A percentile compares a stretch with the other conserved stretches of the same genome.
Conservation (phyloP, 495 filamentous ascomycete genomes). For the Hypoxylon lenormandii region DNA sequence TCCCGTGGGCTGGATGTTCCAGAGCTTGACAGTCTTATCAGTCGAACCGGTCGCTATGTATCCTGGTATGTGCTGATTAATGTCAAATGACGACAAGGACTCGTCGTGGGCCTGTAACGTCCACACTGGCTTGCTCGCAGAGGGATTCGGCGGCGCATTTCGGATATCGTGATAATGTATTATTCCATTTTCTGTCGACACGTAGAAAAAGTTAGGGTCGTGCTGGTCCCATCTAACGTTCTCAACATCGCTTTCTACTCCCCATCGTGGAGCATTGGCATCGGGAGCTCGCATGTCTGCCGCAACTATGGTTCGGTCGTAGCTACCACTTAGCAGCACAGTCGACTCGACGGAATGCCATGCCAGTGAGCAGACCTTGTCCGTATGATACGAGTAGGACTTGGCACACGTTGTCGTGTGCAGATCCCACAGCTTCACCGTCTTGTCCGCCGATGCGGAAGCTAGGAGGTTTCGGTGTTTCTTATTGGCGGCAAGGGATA, state of each 20-base stretch:
- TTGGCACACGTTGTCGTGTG: slow-evolving; percentile 90
- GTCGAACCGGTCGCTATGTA: slow-evolving; percentile 92
- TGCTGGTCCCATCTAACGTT: slow-evolving; percentile 92
- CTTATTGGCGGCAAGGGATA: slow-evolving; percentile 89
- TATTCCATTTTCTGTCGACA: slow-evolving; percentile 89
- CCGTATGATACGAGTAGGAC: slow-evolving; percentile 89
- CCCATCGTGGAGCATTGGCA: slow-evolving; percentile 80
- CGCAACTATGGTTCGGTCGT: slow-evolving; percentile 90
- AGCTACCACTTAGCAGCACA: slow-evolving; percentile 88
- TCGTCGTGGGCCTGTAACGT: slow-evolving; percentile 93
- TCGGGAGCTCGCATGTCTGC: slow-evolving; percentile 94
- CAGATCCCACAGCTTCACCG: slow-evolving; percentile 97
- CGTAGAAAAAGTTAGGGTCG: slow-evolving; percentile 90
- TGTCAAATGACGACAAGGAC: slow-evolving; percentile 92
- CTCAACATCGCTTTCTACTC: slow-evolving; percentile 94
- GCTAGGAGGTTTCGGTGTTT: slow-evolving; percentile 95
- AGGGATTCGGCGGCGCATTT: slow-evolving; percentile 72
- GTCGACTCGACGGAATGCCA: slow-evolving; percentile 92
- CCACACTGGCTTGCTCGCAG: slow-evolving; percentile 86
- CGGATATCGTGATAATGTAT: slow-evolving; percentile 89
- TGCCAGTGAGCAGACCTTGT: slow-evolving; percentile 94
- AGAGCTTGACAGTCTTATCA: slow-evolving; percentile 95
- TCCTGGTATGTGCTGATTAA: slow-evolving; percentile 87
- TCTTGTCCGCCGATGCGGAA: slow-evolving; percentile 94
- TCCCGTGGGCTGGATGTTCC: slow-evolving; percentile 83